Evolutionary conservation across 2,329 filamentous ascomycete species (phyloP).

Genomic region (Xylariaceae sp.): DNA sequence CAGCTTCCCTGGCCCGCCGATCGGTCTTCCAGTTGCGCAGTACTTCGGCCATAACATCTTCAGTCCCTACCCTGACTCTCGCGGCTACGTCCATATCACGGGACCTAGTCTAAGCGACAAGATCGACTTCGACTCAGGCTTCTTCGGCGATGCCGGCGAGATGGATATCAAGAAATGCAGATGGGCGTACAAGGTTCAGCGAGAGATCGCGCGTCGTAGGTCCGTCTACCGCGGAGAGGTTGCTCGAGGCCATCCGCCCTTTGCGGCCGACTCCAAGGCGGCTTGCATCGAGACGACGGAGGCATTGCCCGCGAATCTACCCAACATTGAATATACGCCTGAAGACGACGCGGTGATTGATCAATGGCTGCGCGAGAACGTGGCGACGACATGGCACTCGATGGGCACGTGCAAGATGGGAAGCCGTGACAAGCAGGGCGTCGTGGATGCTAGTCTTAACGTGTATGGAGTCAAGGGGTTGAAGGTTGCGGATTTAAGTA

Average conservation of each 20-base stretch:
- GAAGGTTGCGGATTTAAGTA: constrained; percentile 33
- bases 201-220: constrained; percentile 52
- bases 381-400: constrained; percentile 36
- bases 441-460: constrained; percentile 34
- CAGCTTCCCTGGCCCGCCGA: constrained; percentile 6
- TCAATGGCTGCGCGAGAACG: constrained; percentile 31
- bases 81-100: constrained; percentile 54
- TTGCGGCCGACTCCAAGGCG: constrained; percentile 35
- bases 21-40: constrained; percentile 26
- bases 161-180: constrained; percentile 51
- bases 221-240: constrained; percentile 43
- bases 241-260: constrained; percentile 38
- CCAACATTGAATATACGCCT: constrained; percentile 36
- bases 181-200: constrained; percentile 57
- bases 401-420: constrained; percentile 29
- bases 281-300: constrained; percentile 28
- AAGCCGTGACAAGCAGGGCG: constrained; percentile 29
- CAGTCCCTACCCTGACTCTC: constrained; percentile 52
- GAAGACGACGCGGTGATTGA: constrained; percentile 41
- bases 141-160: constrained; percentile 35
- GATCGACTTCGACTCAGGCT: constrained; percentile 3
- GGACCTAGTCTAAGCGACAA: constrained; percentile 12
- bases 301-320: constrained; percentile 10
- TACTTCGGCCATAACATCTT: constrained; percentile 48
- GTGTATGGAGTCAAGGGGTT: constrained; percentile 35